Evolutionary conservation across 192 early-diverging fungal genomes (phyloP), one percentile per base, ranked within the genome.

Genomic region (Coemansia brasiliensis): DNA sequence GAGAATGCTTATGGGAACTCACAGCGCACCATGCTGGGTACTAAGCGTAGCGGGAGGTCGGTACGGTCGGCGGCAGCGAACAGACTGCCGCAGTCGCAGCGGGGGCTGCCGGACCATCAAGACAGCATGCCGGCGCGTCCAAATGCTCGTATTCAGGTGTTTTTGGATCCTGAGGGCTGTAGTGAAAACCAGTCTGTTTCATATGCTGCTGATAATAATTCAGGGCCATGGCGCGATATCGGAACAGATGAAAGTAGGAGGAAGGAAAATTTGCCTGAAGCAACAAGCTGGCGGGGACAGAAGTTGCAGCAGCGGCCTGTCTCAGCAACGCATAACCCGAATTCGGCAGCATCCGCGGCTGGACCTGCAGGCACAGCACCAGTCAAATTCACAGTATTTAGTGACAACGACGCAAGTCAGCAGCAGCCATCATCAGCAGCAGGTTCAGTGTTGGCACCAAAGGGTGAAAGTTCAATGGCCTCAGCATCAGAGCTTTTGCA

Each of bases 241-340:
- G 87, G 88, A 5, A 77, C 86, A 1, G 69, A 84, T 18, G 68
- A 71, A 18, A 61, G 80, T 13, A 68, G 85, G 5, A 69, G 80
- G n/a, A 92, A 91, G 67, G 90, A 93, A 67, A 90, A 91, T 59
- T 39, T 83, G 5, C 66, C 53, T 4, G 86, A 91, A 39, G 65
- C 84, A 4, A 74, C 70, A 9, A 52, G 61, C 25, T 91, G 87
- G 90, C 82, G 75, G 46, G 86, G 84, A 0, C 67, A 81, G 11
- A 88, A 57, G 5, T 57, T 91, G 0, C 77, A 79, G 41, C 84
- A 87, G 71, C 57, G 57, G 22, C 48, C 52, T 10, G 22, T 29
- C n/a, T 10, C 53, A 1, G 40, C 50, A 18, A 49, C 57, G 6
- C 21, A 52, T 20, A 38, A 40, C 21, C 22, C 53, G 17, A 42